These are phyloP conservation scores for Solidago caesia DNA, from an alignment of 129 eudicot species.

Conservation along the genomic window DNA sequence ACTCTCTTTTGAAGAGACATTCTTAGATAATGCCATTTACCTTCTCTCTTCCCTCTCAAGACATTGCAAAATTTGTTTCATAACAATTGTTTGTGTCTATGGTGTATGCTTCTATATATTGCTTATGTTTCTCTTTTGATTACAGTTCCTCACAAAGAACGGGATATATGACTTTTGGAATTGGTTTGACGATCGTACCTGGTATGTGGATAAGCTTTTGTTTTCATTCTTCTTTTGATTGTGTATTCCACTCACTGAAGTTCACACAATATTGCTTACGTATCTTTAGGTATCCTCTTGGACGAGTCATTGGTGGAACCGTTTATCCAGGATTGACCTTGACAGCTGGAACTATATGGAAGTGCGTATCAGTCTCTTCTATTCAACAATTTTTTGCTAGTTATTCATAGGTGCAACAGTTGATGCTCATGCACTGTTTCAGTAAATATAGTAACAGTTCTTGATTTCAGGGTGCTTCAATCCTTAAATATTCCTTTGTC, in stretches of 20 bases:
- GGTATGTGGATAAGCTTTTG: constrained; percentile 42
- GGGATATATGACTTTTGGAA: constrained; percentile 99
- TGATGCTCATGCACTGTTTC: background rate
- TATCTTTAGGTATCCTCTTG: constrained; percentile 18
- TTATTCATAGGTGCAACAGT: background rate
- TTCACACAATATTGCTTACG: constrained; percentile 25
- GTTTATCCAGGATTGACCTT: constrained; percentile 19
- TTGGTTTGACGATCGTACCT: constrained; percentile 98
- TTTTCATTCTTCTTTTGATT: background rate
- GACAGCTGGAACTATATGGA: constrained; percentile 18
- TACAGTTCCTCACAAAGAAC: constrained; percentile 87
- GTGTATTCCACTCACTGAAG: constrained; percentile 1
- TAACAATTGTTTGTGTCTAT: background rate
- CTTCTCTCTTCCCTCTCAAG: background rate
- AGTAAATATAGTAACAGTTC: constrained; percentile 9
- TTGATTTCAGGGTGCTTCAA: constrained; percentile 70
- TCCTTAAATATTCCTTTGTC: constrained; percentile 93
- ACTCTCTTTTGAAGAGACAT: background rate
- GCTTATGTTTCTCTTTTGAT: constrained; percentile 28
- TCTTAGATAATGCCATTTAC: background rate
- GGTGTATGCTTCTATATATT: constrained; percentile 16
- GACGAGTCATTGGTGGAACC: constrained; percentile 21
- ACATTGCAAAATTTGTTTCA: background rate
- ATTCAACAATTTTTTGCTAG: background rate
- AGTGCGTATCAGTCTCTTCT: background rate